These are phyloP conservation scores for Wickerhamomyces subpelliculosus DNA, from an alignment of 805 yeast species.

Conservation along the genomic window DNA sequence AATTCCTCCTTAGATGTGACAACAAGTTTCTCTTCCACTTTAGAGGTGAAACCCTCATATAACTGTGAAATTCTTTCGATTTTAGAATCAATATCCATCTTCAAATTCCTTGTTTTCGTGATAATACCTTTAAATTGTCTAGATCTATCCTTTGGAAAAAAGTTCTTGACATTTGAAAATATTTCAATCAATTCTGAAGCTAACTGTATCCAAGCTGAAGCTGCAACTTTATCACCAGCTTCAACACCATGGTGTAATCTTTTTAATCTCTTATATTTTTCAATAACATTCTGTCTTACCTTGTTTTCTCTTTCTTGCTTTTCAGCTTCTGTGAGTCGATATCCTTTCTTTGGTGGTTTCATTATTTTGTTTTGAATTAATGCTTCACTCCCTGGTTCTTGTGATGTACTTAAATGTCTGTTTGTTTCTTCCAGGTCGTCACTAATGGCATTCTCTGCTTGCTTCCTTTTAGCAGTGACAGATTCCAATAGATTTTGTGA, in stretches of 20 bases:
- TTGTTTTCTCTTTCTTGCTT: conserved; percentile 47
- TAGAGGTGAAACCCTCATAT: conserved; percentile 44
- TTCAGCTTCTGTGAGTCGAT: conserved; percentile 35
- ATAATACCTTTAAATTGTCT: conserved; percentile 64
- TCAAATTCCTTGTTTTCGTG: conserved; percentile 50
- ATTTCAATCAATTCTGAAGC: conserved; percentile 81
- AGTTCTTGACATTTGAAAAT: conserved; percentile 68
- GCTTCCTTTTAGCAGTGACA: conserved; percentile 37
- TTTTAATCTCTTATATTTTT: conserved; percentile 47
- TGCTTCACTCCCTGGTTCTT: conserved; percentile 7
- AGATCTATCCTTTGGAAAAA: conserved; percentile 72
- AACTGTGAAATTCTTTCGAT: conserved; percentile 61
- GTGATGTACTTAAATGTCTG: too few relatives aligned
- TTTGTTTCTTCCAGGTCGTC: conserved; percentile 3
- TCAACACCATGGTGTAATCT: conserved; percentile 44
- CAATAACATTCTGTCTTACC: conserved; percentile 50
- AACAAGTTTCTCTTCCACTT: conserved; percentile 35
- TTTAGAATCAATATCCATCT: conserved; percentile 65
- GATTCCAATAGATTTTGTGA: conserved; percentile 49
- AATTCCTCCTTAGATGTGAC: conserved; percentile 50
- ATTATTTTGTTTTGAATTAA: conserved; percentile 15
- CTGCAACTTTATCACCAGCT: conserved; percentile 50
- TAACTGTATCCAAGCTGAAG: conserved; percentile 72
- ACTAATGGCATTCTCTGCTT: conserved; percentile 13
- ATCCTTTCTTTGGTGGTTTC: conserved; percentile 23